phyloP scores from a whole-genome alignment of 2,329 filamentous ascomycete genomes.

The Aspergillus pseudoterreus region DNA sequence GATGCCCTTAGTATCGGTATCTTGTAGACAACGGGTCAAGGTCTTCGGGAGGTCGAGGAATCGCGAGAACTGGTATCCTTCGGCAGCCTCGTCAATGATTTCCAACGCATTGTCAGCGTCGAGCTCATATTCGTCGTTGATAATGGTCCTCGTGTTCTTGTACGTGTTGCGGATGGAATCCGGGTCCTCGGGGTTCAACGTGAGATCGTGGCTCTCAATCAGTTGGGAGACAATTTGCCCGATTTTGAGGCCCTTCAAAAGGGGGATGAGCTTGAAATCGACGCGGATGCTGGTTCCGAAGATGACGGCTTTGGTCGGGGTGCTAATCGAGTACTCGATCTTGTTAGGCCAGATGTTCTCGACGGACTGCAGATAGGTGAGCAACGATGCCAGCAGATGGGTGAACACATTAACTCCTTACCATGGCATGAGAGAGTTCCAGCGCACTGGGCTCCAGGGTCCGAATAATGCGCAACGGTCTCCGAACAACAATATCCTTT shows the following conservation, averaged over 20 bases:
- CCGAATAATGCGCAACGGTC: slow-evolving; percentile 72
- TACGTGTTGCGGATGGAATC: slow-evolving; percentile 44
- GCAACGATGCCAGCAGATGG: neutral
- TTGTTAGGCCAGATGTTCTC: slow-evolving; percentile 99
- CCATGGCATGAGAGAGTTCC: slow-evolving; percentile 83
- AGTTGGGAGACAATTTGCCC: slow-evolving; percentile 79
- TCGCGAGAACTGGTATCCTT: slow-evolving; percentile 59
- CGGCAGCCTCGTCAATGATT: slow-evolving; percentile 55
- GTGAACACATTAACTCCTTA: slow-evolving; percentile 18
- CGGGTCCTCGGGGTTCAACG: slow-evolving; percentile 47
- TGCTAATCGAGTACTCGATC: slow-evolving; percentile 89
- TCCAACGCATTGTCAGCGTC: slow-evolving; percentile 60
- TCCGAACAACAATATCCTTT: slow-evolving; percentile 78
- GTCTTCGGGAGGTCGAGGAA: slow-evolving; percentile 71
- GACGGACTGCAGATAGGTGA: slow-evolving; percentile 56
- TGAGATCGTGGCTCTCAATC: slow-evolving; percentile 71
- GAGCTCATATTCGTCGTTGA: slow-evolving; percentile 65
- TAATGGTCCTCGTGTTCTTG: slow-evolving; percentile 62
- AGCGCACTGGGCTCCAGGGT: slow-evolving; percentile 72
- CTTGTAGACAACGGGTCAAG: slow-evolving; percentile 79
- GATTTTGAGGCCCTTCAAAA: slow-evolving; percentile 83
- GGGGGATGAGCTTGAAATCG: slow-evolving; percentile 80
- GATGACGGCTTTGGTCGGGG: slow-evolving; percentile 89
- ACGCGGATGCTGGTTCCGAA: slow-evolving; percentile 84
- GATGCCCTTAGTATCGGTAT: slow-evolving; percentile 83